phyloP scores from a whole-genome alignment of 169 alveolate species.

The Plasmodium fragile region DNA sequence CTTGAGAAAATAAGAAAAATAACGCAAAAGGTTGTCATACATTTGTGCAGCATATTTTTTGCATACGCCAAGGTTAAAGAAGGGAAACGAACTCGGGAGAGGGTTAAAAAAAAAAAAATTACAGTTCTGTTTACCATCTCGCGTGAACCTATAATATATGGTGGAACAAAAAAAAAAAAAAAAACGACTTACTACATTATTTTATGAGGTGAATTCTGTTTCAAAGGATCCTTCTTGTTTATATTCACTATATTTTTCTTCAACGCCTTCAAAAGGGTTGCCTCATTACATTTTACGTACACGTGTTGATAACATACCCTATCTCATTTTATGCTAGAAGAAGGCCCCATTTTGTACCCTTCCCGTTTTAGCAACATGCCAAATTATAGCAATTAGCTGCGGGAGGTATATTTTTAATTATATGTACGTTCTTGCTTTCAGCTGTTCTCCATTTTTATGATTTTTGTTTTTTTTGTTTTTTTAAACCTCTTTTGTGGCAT shows the following conservation, averaged over 20 bases:
- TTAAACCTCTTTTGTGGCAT: neutral
- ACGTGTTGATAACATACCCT: neutral
- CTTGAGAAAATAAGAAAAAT: neutral
- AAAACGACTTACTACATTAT: neutral
- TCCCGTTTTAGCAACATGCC: slow-evolving; percentile 2
- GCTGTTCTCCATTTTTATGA: neutral
- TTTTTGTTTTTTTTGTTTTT: neutral
- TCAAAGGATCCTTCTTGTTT: neutral
- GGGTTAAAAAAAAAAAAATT: neutral
- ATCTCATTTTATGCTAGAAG: neutral
- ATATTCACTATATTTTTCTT: neutral
- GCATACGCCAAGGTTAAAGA: neutral
- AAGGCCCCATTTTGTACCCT: neutral
- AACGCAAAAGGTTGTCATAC: neutral
- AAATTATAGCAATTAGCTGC: neutral
- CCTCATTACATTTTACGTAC: neutral
- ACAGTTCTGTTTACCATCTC: neutral
- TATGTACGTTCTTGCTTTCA: neutral
- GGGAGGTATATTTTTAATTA: neutral
- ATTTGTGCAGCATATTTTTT: neutral
- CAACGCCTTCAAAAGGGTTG: neutral
- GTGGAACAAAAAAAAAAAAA: neutral
- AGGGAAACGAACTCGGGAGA: neutral
- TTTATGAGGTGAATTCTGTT: neutral
- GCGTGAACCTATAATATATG: neutral